Conservation (phyloP, 2,329 filamentous ascomycete species). For the Didymella glomerata region DNA sequence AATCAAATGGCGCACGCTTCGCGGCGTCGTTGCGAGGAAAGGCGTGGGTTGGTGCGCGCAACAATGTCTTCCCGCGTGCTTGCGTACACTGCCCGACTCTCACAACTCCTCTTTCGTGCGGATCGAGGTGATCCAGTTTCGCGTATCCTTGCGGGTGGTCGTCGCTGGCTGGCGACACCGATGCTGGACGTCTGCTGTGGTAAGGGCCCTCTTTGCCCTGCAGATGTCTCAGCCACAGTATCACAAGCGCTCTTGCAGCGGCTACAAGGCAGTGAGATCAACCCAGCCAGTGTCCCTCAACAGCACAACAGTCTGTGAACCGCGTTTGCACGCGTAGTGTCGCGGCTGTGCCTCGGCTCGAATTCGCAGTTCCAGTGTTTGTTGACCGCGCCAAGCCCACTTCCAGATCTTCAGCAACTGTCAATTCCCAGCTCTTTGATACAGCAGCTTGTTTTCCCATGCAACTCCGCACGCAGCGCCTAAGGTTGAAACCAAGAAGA, state of each 20-base stretch:
- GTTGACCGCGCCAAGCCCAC: conserved; percentile 6
- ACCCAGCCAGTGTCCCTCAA: background rate
- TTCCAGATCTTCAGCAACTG: background rate
- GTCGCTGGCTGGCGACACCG: background rate
- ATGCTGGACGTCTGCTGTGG: background rate
- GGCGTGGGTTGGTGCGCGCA: background rate
- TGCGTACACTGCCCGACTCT: background rate
- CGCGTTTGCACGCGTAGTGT: conserved; percentile 1
- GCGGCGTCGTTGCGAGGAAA: background rate
- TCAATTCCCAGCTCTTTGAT: background rate
- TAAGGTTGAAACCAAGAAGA: background rate
- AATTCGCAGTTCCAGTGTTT: background rate
- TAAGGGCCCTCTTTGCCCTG: conserved; percentile 1
- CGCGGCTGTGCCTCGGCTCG: conserved; percentile 6
- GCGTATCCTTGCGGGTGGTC: background rate
- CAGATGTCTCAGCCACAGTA: conserved; percentile 7
- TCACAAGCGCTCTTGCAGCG: conserved; percentile 8
- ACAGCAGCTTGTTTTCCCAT: background rate
- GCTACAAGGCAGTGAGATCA: background rate
- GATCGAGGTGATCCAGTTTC: background rate
- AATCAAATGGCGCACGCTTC: background rate
- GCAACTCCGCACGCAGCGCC: background rate
- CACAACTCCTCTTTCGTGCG: background rate
- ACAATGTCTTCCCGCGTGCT: conserved; percentile 5
- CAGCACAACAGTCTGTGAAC: background rate